These are phyloP conservation scores for Exutisphaerella laricina DNA, from an alignment of 2,329 filamentous ascomycete species.

Conservation along the genomic window DNA sequence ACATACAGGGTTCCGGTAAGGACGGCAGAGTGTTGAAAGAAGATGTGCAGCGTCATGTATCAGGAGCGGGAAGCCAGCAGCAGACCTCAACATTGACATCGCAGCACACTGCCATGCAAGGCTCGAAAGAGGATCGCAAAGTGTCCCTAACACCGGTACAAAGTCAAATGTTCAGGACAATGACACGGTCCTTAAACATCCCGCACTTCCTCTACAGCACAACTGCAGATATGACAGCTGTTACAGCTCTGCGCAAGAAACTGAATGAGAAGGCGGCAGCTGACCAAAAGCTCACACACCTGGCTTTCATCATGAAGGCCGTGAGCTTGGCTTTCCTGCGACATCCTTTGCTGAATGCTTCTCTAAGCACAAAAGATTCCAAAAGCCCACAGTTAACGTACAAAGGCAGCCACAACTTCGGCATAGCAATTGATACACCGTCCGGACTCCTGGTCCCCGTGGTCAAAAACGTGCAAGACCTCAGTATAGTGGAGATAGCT, in stretches of 20 bases:
- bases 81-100: slow-evolving; percentile 30
- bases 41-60: slow-evolving; percentile 59
- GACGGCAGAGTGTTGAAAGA: slow-evolving; percentile 91
- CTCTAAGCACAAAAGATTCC: slow-evolving; percentile 61
- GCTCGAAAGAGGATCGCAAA: slow-evolving; percentile 55
- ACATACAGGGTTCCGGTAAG: slow-evolving; percentile 78
- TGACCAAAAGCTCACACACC: slow-evolving; percentile 69
- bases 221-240: slow-evolving; percentile 72
- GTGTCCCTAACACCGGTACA: slow-evolving; percentile 72
- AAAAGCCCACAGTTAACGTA: slow-evolving; percentile 69
- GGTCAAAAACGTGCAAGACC: slow-evolving; percentile 71
- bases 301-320: slow-evolving; percentile 95
- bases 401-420: slow-evolving; percentile 86
- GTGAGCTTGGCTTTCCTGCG: slow-evolving; percentile 76
- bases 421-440: slow-evolving; percentile 91
- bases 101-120: slow-evolving; percentile 26
- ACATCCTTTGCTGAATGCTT: slow-evolving; percentile 82
- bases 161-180: slow-evolving; percentile 92
- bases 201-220: slow-evolving; percentile 96
- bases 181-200: slow-evolving; percentile 86
- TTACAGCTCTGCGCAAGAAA: slow-evolving; percentile 65
- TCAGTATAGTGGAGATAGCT: slow-evolving; percentile 73
- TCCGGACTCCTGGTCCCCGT: slow-evolving; percentile 85
- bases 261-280: slow-evolving; percentile 57
- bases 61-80: slow-evolving; percentile 38